phyloP scores from a whole-genome alignment of 768 basidiomycete genomes.

The Mycena belliarum region DNA sequence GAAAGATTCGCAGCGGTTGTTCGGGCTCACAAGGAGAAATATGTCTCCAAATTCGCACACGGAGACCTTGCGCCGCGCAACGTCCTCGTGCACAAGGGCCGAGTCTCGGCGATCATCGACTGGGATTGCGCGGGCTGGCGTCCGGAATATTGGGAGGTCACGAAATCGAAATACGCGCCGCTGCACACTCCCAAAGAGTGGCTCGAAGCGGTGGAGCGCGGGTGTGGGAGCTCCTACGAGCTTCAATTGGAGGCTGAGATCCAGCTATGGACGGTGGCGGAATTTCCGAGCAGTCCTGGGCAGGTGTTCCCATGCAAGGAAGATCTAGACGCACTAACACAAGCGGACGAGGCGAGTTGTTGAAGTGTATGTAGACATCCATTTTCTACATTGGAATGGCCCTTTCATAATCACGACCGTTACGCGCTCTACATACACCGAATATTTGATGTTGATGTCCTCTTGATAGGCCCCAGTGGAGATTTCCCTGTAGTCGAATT shows the following conservation, averaged over 20 bases:
- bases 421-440: too few species aligned
- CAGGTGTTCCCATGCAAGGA: too few species aligned
- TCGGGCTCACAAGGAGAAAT: not conserved
- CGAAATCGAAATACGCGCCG: not conserved
- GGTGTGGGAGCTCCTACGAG: not conserved
- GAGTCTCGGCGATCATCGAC: slow-evolving; percentile 33
- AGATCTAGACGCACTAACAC: too few species aligned
- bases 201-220: not conserved
- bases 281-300: not conserved
- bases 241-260: not conserved
- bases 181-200: not conserved
- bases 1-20: not conserved
- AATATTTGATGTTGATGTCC: too few species aligned
- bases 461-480: too few species aligned
- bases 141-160: slow-evolving; percentile 36
- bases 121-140: slow-evolving; percentile 36
- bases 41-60: slow-evolving; percentile 33
- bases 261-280: not conserved
- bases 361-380: too few species aligned
- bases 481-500: too few species aligned
- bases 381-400: too few species aligned
- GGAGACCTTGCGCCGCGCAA: slow-evolving; percentile 44
- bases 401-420: too few species aligned
- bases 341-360: too few species aligned
- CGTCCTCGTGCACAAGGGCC: slow-evolving; percentile 35